Evolutionary conservation across 768 basidiomycete species (phyloP).

Genomic region (Clitopilus passeckerianus): DNA sequence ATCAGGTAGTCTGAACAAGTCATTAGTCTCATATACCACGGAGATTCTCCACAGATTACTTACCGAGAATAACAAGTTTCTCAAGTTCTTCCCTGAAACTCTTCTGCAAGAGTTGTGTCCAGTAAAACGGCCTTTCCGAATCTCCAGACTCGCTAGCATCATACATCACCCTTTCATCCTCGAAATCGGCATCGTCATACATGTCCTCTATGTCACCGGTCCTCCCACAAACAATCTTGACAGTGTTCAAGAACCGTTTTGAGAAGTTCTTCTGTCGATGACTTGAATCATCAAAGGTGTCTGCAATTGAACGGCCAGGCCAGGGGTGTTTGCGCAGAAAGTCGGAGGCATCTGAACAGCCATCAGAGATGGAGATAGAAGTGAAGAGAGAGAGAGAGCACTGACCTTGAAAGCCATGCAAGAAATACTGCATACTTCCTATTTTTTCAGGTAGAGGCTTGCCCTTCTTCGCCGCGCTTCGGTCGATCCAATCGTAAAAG

Average conservation of each 20-base stretch:
- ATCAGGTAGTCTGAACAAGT: constrained; percentile 70
- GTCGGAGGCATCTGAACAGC: constrained; percentile 68
- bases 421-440: constrained; percentile 86
- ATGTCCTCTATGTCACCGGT: constrained; percentile 71
- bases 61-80: constrained; percentile 87
- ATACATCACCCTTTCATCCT: constrained; percentile 67
- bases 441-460: constrained; percentile 84
- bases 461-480: constrained; percentile 77
- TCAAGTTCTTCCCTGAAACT: constrained; percentile 87
- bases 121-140: constrained; percentile 66
- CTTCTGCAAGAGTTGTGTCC: constrained; percentile 73
- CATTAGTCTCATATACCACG: neutral
- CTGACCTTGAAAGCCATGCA: constrained; percentile 75
- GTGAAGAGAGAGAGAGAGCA: neutral
- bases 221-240: constrained; percentile 81
- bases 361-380: neutral
- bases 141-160: constrained; percentile 58
- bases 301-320: constrained; percentile 80
- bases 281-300: constrained; percentile 82
- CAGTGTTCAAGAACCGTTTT: constrained; percentile 61
- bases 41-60: constrained; percentile 2
- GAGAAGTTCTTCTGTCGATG: constrained; percentile 67
- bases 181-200: constrained; percentile 69
- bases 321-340: constrained; percentile 84
- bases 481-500: constrained; percentile 90